Base-by-base conservation (phyloP, 371 early-diverging fungal genomes). In the Apophysomyces trapeziformis region DNA sequence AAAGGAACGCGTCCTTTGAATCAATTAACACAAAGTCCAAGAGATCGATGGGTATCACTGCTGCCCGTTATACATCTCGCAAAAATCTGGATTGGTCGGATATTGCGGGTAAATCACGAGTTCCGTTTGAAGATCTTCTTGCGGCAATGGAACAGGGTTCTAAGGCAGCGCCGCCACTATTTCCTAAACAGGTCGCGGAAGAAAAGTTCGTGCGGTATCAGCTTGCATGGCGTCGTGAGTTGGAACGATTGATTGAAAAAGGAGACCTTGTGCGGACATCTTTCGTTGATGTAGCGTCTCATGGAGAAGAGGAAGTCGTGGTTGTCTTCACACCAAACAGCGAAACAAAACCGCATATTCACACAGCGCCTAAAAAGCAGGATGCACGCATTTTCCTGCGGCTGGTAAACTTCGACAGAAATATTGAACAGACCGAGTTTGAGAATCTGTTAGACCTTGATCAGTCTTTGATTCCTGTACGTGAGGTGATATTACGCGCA, bases 401-500 rank as follows among this genome's bases (percentile, higher is more conserved):
- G 5, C 76, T 96, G 21, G 69, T 93, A 1, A 89, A 93, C 11
- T 96, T 95, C 79, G 95, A 95, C 66, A 79, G 83, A 4, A 85
- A 85, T 47, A 88, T 92, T 58, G 78, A 76, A 7, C 85, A 81
- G 57, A 87, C 91, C 2, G 91, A 93, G 68, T 92, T 93, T 74
- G 87, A 89, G 37, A 86, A 86, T 56, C 66, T 91, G 39, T 72
- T 91, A 47, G 87, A 85, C 45, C 79, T 84, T 0, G 85, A 87
- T 54, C 72, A 82, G 13, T 66, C 70, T 2, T 80, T 79, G 62
- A 93, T 96, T n/a, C 99, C 98, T 11, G 89, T 97, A n/a, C 90
- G 97, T 4, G 96, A 98, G 76, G 85, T 98, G 38, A 86, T 97
- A 76, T 78, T 98, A 1, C 90, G 96, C 18, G 90, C 92, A 5